A percentile compares a stretch with the other conserved stretches of the same genome.
phyloP scores from a whole-genome alignment of 2,329 filamentous ascomycete species.

The Colletotrichum sp. region DNA sequence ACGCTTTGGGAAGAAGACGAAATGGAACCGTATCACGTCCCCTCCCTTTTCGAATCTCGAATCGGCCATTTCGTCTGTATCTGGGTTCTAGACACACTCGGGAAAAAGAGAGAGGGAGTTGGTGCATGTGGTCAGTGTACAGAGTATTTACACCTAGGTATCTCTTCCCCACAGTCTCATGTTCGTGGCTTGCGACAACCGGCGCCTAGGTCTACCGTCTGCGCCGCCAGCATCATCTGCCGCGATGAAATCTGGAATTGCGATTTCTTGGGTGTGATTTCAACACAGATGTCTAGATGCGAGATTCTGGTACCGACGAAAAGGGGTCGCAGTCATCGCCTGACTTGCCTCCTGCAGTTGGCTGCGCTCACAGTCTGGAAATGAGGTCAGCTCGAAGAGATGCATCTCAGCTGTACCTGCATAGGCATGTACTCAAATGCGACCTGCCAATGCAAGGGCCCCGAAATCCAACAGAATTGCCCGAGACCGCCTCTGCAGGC shows the following conservation, averaged over 20 bases:
- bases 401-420: background rate
- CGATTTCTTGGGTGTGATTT: background rate
- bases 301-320: background rate
- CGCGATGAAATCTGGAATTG: background rate
- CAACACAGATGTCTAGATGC: background rate
- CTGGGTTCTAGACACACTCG: background rate
- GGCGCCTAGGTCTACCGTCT: background rate
- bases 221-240: background rate
- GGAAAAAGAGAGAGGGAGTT: background rate
- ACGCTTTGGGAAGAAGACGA: background rate
- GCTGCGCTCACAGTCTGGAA: background rate
- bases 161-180: background rate
- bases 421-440: background rate
- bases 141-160: background rate
- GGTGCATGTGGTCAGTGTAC: background rate
- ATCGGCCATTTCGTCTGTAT: background rate
- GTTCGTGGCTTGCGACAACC: background rate
- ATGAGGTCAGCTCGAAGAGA: background rate
- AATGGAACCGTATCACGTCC: background rate
- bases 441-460: background rate
- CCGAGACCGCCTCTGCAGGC: background rate
- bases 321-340: background rate
- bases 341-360: background rate
- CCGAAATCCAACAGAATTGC: background rate
- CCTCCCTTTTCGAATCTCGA: background rate